Base-by-base conservation (phyloP, 2,329 filamentous ascomycete species). In the Beauveria caledonica region DNA sequence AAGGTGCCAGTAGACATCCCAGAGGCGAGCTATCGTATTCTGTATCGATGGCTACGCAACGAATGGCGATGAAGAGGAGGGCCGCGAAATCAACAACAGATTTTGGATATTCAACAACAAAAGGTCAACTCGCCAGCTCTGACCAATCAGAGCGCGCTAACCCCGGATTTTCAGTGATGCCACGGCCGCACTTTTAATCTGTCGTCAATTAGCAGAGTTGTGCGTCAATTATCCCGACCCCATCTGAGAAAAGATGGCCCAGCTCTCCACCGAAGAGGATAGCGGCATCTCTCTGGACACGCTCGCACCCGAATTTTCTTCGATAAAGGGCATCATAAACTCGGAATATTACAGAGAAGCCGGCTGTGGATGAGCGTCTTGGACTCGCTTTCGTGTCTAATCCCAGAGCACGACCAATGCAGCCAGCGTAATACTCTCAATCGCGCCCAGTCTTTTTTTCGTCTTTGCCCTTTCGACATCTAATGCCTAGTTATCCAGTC, bases 231-330 rank as follows among this genome's bases (percentile, higher is more conserved):
- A n/a, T n/a, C n/a, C n/a, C n/a, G n/a, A n/a, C n/a, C n/a, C n/a
- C n/a, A n/a, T n/a, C n/a, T n/a, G n/a, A n/a, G n/a, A n/a, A n/a
- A n/a, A n/a, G 25, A 36, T 13, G 17, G 11, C 53, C 53, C 25
- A 42, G 25, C 40, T 46, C 42, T 55, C 39, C 25, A 45, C 52
- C 5, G 25, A 23, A 45, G 25, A 27, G n/a, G 53, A 42, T 25
- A 27, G 25, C 40, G 40, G 13, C 64, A 68, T 78, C 25, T 68
- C 66, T 0, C 72, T 83, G 15, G 77, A 80, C 63, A 45, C 62
- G 10, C 11, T 78, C 11, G 70, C 74, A n/a, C 81, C 81, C 0
- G 50, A 65, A 9, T 83, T 82, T 64, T 78, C 80, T 0, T 70
- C 71, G 33, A 36, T 6, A 11, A 15, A 15, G 11, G 33, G 33